Conservation (phyloP, 805 yeast species). For the Zygosaccharomyces siamensis region DNA sequence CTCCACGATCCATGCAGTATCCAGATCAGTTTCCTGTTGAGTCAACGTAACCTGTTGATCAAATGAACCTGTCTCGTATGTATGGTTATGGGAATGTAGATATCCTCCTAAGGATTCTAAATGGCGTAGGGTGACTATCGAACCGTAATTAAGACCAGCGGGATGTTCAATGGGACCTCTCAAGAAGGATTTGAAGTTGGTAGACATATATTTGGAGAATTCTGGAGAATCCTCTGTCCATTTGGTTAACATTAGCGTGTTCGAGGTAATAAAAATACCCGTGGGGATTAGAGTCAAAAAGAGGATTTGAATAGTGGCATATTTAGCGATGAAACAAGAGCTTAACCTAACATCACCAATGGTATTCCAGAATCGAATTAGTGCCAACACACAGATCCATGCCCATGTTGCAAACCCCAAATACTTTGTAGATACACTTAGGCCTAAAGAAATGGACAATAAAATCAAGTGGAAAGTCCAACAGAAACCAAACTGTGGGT, state of each 20-base stretch:
- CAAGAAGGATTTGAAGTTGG: slow-evolving; percentile 60
- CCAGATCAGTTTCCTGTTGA: slow-evolving; percentile 50
- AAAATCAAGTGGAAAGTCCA: slow-evolving; percentile 53
- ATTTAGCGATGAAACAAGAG: slow-evolving; percentile 36
- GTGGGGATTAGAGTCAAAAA: slow-evolving; percentile 52
- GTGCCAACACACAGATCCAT: slow-evolving; percentile 53
- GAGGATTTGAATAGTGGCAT: slow-evolving; percentile 38
- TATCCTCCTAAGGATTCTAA: slow-evolving; percentile 64
- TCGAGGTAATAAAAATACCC: slow-evolving; percentile 51
- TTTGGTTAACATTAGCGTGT: slow-evolving; percentile 44
- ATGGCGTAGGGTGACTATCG: slow-evolving; percentile 69
- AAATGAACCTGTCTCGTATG: slow-evolving; percentile 59
- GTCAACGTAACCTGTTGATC: slow-evolving; percentile 79
- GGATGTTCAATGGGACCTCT: slow-evolving; percentile 42
- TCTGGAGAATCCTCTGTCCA: slow-evolving; percentile 16
- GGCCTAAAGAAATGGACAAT: slow-evolving; percentile 52
- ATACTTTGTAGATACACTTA: slow-evolving; percentile 58
- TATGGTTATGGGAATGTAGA: slow-evolving; percentile 67
- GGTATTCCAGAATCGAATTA: slow-evolving; percentile 57
- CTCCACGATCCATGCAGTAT: slow-evolving; percentile 75
- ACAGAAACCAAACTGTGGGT: slow-evolving; percentile 39
- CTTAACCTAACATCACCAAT: slow-evolving; percentile 62
- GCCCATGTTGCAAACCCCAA: slow-evolving; percentile 62
- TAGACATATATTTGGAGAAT: slow-evolving; percentile 46
- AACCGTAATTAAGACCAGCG: slow-evolving; percentile 68